phyloP scores from a whole-genome alignment of 495 filamentous ascomycete species.

The Hypoxylon subgilvum region DNA sequence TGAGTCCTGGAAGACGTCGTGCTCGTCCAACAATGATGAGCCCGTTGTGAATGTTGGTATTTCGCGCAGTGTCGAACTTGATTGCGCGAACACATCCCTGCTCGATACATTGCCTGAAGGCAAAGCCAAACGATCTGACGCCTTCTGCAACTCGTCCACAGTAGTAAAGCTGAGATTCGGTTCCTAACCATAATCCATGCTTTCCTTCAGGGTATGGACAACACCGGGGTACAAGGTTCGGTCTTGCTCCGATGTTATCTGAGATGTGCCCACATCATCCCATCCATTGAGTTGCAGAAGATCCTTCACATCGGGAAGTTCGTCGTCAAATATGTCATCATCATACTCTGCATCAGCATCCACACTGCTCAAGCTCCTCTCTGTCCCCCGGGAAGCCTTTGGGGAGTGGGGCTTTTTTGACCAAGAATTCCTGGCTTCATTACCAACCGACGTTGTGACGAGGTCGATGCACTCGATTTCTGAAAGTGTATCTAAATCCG shows the following conservation, averaged over 20 bases:
- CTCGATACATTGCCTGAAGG: conserved; percentile 7
- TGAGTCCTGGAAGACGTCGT: neutral
- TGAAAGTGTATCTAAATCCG: conserved; percentile 16
- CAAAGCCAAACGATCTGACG: conserved; percentile 28
- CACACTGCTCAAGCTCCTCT: neutral
- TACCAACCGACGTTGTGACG: conserved; percentile 16
- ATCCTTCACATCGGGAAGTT: conserved; percentile 35
- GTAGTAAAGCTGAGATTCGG: conserved; percentile 41
- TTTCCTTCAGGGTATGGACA: conserved; percentile 37
- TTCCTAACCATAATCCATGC: conserved; percentile 39
- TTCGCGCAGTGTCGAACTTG: neutral
- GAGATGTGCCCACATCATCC: conserved; percentile 40
- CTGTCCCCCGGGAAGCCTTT: neutral
- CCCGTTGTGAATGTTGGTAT: conserved; percentile 1
- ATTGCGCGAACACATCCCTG: neutral
- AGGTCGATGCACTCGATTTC: conserved; percentile 51
- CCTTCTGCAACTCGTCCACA: conserved; percentile 42
- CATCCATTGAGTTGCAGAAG: conserved; percentile 20
- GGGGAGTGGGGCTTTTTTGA: no score
- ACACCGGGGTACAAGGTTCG: conserved; percentile 38
- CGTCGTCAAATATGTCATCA: conserved; percentile 29
- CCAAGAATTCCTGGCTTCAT: no score
- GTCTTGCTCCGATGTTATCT: conserved; percentile 37
- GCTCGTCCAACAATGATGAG: neutral
- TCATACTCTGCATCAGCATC: conserved; percentile 1